These are phyloP conservation scores for Colletotrichum sp. DNA, from an alignment of 2,329 filamentous ascomycete genomes.

Conservation along the genomic window DNA sequence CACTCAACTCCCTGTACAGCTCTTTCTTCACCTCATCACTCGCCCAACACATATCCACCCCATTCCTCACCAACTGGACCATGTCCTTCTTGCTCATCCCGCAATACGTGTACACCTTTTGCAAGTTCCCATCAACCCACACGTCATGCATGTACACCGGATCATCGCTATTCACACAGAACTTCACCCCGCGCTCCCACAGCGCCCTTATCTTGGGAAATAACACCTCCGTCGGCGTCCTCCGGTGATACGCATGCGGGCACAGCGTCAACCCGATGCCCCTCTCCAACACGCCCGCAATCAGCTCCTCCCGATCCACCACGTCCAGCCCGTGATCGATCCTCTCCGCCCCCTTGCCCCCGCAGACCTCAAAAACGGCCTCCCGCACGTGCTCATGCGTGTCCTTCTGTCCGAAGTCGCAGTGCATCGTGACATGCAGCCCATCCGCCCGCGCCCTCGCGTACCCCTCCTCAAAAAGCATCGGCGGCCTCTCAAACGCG, in stretches of 20 bases:
- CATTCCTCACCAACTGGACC: constrained; percentile 42
- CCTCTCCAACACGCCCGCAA: constrained; percentile 61
- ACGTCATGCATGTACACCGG: constrained; percentile 67
- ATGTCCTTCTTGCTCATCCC: constrained; percentile 45
- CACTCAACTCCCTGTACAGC: constrained; percentile 29
- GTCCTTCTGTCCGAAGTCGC: constrained; percentile 55
- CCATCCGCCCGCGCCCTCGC: constrained; percentile 40
- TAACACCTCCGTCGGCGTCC: constrained; percentile 43
- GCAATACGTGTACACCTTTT: constrained; percentile 46
- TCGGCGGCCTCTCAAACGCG: constrained; percentile 48
- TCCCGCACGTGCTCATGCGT: constrained; percentile 47
- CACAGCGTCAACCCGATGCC: constrained; percentile 72
- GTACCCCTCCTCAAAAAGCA: constrained; percentile 47
- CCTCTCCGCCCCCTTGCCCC: constrained; percentile 54
- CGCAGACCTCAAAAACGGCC: constrained; percentile 33
- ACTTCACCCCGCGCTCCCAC: constrained; percentile 66
- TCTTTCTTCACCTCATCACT: constrained; percentile 37
- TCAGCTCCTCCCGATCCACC: constrained; percentile 62
- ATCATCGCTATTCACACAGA: constrained; percentile 77
- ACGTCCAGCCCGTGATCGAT: constrained; percentile 79
- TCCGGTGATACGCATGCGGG: constrained; percentile 54
- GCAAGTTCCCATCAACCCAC: constrained; percentile 53
- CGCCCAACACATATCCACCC: constrained; percentile 53
- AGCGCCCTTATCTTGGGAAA: constrained; percentile 61
- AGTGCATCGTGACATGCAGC: constrained; percentile 52